A percentile compares a stretch with the other conserved stretches of the same genome.
Conservation (phyloP, 148 eudicot genomes). For the Amaranthus hypochondriacus region DNA sequence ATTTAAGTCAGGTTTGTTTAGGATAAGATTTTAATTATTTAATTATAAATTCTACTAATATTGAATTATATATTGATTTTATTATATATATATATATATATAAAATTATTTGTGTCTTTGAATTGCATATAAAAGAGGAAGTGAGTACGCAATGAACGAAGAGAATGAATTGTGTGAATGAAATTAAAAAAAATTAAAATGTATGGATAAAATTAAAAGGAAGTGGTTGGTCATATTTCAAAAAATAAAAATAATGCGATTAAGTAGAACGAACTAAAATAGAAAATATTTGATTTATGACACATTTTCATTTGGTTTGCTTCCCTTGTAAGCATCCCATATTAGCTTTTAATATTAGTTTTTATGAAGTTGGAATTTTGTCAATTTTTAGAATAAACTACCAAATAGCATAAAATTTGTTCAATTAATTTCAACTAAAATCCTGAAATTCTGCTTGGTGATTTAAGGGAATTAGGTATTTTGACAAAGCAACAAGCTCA, state of each 20-base stretch:
- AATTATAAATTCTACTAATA: not conserved
- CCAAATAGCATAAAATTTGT: constrained; percentile 7
- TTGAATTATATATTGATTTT: not conserved
- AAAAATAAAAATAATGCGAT: no score
- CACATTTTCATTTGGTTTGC: constrained; percentile 19
- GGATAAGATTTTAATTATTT: no score
- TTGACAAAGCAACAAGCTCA: not conserved
- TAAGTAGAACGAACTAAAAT: no score
- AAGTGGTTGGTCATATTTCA: no score
- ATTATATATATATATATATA: not conserved
- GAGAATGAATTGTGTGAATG: no score
- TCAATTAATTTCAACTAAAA: constrained; percentile 20
- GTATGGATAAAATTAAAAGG: no score
- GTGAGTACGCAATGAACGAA: no score
- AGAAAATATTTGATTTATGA: not conserved
- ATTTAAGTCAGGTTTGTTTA: not conserved
- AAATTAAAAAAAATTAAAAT: no score
- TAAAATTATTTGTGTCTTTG: no score
- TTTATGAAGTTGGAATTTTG: constrained; percentile 17
- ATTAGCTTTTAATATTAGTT: not conserved
- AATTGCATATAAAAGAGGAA: no score
- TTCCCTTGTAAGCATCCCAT: constrained; percentile 25
- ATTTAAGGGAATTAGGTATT: constrained; percentile 4
- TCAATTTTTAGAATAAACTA: constrained; percentile 3
- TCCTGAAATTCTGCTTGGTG: constrained; percentile 14